These are phyloP conservation scores for Tylopilus sp. DNA, from an alignment of 1,284 basidiomycete genomes.

Conservation along the genomic window DNA sequence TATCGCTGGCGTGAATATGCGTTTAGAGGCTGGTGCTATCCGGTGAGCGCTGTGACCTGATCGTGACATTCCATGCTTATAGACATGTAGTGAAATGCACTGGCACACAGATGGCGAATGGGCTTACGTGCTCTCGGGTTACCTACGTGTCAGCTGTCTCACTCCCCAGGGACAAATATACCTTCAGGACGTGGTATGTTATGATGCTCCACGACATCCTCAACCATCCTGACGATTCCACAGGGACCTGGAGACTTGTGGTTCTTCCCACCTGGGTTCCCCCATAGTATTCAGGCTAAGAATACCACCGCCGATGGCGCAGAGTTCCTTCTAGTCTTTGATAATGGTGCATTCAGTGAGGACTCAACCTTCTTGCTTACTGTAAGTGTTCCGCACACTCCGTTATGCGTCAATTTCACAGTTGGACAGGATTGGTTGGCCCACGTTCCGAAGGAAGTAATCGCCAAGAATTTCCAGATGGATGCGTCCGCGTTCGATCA, in stretches of 20 bases:
- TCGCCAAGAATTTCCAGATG: slow-evolving; percentile 54
- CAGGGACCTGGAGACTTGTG: slow-evolving; percentile 48
- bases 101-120: slow-evolving; percentile 61
- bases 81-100: slow-evolving; percentile 49
- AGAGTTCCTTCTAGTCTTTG: slow-evolving; percentile 63
- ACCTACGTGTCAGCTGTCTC: slow-evolving; percentile 47
- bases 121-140: slow-evolving; percentile 48
- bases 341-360: slow-evolving; percentile 54
- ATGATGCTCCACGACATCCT: not conserved
- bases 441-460: slow-evolving; percentile 51
- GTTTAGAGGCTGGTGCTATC: slow-evolving; percentile 52
- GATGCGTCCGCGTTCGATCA: slow-evolving; percentile 44
- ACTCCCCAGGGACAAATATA: slow-evolving; percentile 49
- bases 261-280: slow-evolving; percentile 56
- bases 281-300: slow-evolving; percentile 50
- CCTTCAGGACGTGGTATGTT: slow-evolving; percentile 48
- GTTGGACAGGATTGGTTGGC: slow-evolving; percentile 47
- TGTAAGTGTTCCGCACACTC: slow-evolving; percentile 11
- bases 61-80: not conserved
- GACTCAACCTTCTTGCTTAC: slow-evolving; percentile 54
- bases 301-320: slow-evolving; percentile 46
- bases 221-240: slow-evolving; percentile 13
- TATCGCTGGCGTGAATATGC: slow-evolving; percentile 55
- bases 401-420: not conserved
- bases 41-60: slow-evolving; percentile 32